Evolutionary conservation across 2,329 filamentous ascomycete species (phyloP), one percentile per base, ranked within the genome.

Genomic region (Fonsecaea multimorphosa): DNA sequence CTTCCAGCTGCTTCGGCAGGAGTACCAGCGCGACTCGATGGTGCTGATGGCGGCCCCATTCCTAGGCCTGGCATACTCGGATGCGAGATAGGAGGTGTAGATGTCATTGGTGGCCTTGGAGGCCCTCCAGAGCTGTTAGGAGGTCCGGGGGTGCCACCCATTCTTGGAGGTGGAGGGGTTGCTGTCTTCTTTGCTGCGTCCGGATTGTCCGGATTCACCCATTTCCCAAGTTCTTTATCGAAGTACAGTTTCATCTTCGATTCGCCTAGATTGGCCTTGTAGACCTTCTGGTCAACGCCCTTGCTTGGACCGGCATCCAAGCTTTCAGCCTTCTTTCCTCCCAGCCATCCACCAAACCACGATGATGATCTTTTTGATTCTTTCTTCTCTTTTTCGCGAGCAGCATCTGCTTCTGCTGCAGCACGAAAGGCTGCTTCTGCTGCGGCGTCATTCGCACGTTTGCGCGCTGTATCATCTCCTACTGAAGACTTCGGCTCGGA

Each of bases 201-300:
- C 12, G 89, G 89, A 11, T 87, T 87, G 76, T 97, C 97, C 83
- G 97, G 97, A 82, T 99, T 98, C 76, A 99, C 85, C 96, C 96
- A 99, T 76, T 95, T 93, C 82, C 96, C 96, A 59, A 97, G 85
- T n/a, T 97, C 91, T 1, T 93, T 91, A 75, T 99, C 95, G 74
- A 95, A 99, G 71, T 94, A 90, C 78, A 99, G 97, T 53, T 89
- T 92, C 77, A 88, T 97, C 74, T 95, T 88, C n/a, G 63, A 66
- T 78, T 99, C 96, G 67, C 94, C 96, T 8, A 99, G 86, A 74
- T 99, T 99, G 68, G 96, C 95, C 72, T 87, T 88, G 76, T 97
- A 91, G n/a, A 73, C 65, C 34, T 71, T 72, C n/a, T 93, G 87
- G 31, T 77, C 79, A 27, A 73, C 72, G 56, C 73, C 72, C 32